phyloP scores from a whole-genome alignment of 768 basidiomycete species.

The Hydnum rufescens region DNA sequence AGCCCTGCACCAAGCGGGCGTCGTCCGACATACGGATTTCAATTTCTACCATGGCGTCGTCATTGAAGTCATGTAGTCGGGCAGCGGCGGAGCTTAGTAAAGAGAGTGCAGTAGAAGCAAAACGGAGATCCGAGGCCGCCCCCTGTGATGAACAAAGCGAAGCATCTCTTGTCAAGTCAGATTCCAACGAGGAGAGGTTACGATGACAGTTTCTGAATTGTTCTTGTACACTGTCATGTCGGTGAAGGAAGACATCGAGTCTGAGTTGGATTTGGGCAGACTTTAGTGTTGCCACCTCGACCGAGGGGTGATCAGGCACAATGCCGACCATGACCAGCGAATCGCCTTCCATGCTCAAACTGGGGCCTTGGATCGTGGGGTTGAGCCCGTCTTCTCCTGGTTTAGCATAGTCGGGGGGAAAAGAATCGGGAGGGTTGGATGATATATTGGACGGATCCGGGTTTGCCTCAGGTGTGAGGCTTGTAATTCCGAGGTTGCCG shows the following conservation, averaged over 20 bases:
- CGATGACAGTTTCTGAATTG: slow-evolving; percentile 52
- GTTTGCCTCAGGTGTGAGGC: not conserved
- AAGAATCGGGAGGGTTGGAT: not conserved
- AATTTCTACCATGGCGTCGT: slow-evolving; percentile 64
- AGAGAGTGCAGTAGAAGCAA: slow-evolving; percentile 1
- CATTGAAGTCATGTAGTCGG: slow-evolving; percentile 51
- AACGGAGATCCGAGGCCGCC: not conserved
- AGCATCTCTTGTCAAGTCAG: slow-evolving; percentile 4
- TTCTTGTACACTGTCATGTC: slow-evolving; percentile 41
- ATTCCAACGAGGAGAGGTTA: slow-evolving; percentile 38
- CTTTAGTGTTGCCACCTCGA: too few relatives aligned
- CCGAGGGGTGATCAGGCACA: too few relatives aligned
- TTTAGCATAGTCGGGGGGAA: not conserved
- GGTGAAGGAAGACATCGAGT: slow-evolving; percentile 13
- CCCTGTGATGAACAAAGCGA: slow-evolving; percentile 6
- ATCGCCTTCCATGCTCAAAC: too few relatives aligned
- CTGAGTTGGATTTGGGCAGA: not conserved
- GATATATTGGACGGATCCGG: not conserved
- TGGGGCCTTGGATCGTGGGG: too few relatives aligned
- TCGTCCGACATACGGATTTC: slow-evolving; percentile 65
- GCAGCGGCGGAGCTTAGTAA: slow-evolving; percentile 34
- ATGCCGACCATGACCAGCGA: too few relatives aligned
- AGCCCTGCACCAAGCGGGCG: slow-evolving; percentile 40
- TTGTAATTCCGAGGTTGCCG: not conserved
- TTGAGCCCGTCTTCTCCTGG: too few relatives aligned